Evolutionary conservation across 768 basidiomycete species (phyloP), one percentile per base, ranked within the genome.

Genomic region (Suillus spraguei): DNA sequence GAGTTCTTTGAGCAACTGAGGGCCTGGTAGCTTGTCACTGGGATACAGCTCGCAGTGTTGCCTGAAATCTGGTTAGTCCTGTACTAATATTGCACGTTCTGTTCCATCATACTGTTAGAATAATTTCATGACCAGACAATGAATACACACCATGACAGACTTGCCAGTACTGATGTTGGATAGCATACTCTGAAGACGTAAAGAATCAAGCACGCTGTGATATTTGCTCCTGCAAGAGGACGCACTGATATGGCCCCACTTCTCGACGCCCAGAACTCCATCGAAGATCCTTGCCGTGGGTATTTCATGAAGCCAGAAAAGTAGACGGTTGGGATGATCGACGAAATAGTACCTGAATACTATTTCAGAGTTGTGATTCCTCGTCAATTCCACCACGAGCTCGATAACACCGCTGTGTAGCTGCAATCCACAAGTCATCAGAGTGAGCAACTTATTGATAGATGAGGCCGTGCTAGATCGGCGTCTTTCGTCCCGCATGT

Each of bases 241-340:
- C 79, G 56, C 61, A 85, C 85, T 74, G 14, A 83, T 68, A 65
- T 82, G 81, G 3, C 74, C 70, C 28, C 73, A 66, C 3, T 74
- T 71, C 13, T 72, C 74, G 1, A 79, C 76, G 4, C 82, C 84
- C 47, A 72, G 71, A 77, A 71, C 42, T 80, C 74, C 32, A 49
- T 11, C 72, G 69, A 79, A 63, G 46, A 83, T 67, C 41, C 70
- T 42, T 1, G 55, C 61, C 5, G 80, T 72, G 2, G 77, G 64
- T 35, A 76, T 79, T 0, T 75, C 64, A 50, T 85, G 78, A 32
- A 85, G 61, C 77, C 82, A 87, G 63, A 86, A 87, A 16, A 85
- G 71, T 3, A 72, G 67, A 16, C 80, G 78, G 0, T 69, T 70
- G 0, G 65, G 39, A 55, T 85, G 83, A 63, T 84, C 76, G 9